phyloP scores from a whole-genome alignment of 2,329 filamentous ascomycete species.

The Seiridium unicorne region DNA sequence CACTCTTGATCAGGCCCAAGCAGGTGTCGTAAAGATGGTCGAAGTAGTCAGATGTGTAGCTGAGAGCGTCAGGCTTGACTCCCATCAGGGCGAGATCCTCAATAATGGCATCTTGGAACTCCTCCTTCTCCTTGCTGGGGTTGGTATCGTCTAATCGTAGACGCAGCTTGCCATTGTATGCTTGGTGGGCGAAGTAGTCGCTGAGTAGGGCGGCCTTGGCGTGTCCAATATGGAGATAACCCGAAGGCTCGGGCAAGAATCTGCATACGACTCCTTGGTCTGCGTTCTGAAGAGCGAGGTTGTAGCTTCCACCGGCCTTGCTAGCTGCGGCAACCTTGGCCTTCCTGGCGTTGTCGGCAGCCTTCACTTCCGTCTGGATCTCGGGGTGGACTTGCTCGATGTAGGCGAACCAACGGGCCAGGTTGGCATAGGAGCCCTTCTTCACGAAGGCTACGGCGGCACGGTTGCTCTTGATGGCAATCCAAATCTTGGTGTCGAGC shows the following conservation, averaged over 20 bases:
- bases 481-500: constrained; percentile 80
- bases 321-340: constrained; percentile 67
- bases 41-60: constrained; percentile 95
- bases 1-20: constrained; percentile 79
- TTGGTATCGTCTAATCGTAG: constrained; percentile 98
- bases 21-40: constrained; percentile 85
- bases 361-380: constrained; percentile 68
- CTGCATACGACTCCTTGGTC: constrained; percentile 88
- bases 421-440: constrained; percentile 72
- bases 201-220: constrained; percentile 91
- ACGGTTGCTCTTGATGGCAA: constrained; percentile 77
- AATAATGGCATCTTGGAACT: constrained; percentile 91
- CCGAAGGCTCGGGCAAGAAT: constrained; percentile 92
- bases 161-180: constrained; percentile 86
- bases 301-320: constrained; percentile 83
- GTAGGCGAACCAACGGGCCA: constrained; percentile 84
- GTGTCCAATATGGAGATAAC: constrained; percentile 93
- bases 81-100: constrained; percentile 91
- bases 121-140: constrained; percentile 93
- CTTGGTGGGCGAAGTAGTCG: constrained; percentile 94
- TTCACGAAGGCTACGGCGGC: constrained; percentile 80
- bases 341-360: constrained; percentile 65
- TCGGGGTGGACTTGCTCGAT: constrained; percentile 80
- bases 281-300: constrained; percentile 80
- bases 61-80: constrained; percentile 81